Evolutionary conservation across 305 asterid genomes (phyloP), one percentile per base, ranked within the genome.

Genomic region (Fraxinus xanthoxyloides): DNA sequence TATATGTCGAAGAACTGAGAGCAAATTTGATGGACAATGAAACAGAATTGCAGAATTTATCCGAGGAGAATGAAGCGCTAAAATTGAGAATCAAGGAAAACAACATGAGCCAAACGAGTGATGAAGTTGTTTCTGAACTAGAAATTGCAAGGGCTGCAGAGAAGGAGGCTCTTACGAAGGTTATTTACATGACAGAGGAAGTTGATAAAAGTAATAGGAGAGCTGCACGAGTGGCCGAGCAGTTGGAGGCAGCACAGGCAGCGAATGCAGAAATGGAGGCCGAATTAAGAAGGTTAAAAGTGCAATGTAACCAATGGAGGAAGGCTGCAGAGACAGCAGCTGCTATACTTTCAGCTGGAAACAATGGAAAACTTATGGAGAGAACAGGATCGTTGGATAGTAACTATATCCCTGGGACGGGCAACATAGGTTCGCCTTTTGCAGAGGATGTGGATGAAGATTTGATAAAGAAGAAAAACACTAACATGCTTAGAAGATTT

Each of bases 261-360:
- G 87, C 85, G 12, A 87, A 88, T 61, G 88, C 89, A 0, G 97
- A 93, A 86, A 81, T 90, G 93, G 97, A 92, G 80, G 87, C 83
- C 0, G 97, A 90, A 84, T 59, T 93, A 28, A 86, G 97, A 85
- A 90, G 85, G 92, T 81, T 90, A 26, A 93, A 87, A 72, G 92
- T 93, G 85, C 96, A 90, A 83, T 86, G 89, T 3, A 91, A 92
- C 75, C 97, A 93, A 80, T 93, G 93, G 92, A 84, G 97, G 79
- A 93, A 93, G 78, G 97, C 97, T 1, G 96, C 97, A 0, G 97
- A 93, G 90, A 90, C 91, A 46, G 96, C 96, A 0, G 90, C 94
- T 0, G 82, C 92, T 19, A 92, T 93, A 88, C 84, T 92, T 32
- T 82, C 93, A 5, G 80, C 87, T 1, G 92, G 93, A 19, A 86